These are phyloP conservation scores for Cyathus striatus DNA, from an alignment of 768 basidiomycete species.

Conservation along the genomic window DNA sequence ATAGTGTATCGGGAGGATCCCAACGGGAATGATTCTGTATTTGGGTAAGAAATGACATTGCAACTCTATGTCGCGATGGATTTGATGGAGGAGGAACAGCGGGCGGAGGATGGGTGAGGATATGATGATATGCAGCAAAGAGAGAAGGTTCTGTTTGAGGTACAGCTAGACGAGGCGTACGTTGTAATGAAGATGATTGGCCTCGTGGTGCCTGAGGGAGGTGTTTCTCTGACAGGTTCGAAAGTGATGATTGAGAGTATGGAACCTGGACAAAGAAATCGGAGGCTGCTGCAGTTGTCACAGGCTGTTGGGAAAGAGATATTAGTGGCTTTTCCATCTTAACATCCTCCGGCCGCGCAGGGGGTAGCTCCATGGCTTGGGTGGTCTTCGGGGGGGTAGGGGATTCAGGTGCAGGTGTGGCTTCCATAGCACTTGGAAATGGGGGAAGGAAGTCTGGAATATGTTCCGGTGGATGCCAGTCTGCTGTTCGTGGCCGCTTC, in stretches of 20 bases:
- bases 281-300: constrained; percentile 50
- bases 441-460: constrained; percentile 67
- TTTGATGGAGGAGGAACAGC: constrained; percentile 42
- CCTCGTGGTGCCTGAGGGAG: constrained; percentile 41
- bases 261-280: constrained; percentile 72
- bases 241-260: constrained; percentile 68
- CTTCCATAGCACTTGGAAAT: constrained; percentile 41
- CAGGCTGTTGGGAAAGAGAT: constrained; percentile 33
- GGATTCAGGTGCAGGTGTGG: constrained; percentile 19
- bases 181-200: constrained; percentile 12
- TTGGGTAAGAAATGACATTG: constrained; percentile 61
- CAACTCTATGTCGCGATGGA: constrained; percentile 68
- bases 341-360: constrained; percentile 24
- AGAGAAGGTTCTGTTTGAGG: constrained; percentile 63
- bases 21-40: constrained; percentile 56
- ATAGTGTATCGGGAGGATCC: constrained; percentile 66
- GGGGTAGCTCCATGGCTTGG: constrained; percentile 25
- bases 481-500: constrained; percentile 51
- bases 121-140: constrained; percentile 68
- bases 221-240: constrained; percentile 64
- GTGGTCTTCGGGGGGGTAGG: constrained; percentile 27
- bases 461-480: constrained; percentile 59
- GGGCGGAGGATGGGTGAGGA: constrained; percentile 65
- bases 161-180: constrained; percentile 30
- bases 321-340: constrained; percentile 32